phyloP scores from a whole-genome alignment of 441 rosid species.

The Melianthus villosus region DNA sequence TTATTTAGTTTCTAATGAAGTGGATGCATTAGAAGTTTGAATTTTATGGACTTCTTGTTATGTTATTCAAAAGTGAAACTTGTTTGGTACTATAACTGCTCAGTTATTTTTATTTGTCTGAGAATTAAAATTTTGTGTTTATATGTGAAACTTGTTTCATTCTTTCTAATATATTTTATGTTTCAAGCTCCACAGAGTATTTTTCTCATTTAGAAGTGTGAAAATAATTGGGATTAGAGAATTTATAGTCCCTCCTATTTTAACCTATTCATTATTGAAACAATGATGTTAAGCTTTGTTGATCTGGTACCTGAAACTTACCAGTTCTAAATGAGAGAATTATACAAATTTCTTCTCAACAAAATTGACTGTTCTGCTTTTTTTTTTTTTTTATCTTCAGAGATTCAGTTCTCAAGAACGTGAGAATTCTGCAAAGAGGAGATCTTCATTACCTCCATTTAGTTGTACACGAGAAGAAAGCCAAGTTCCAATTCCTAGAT shows the following conservation, averaged over 20 bases:
- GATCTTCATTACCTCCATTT: slow-evolving; percentile 30
- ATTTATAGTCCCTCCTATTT: too few relatives aligned
- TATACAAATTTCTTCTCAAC: background rate
- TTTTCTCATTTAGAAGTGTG: too few relatives aligned
- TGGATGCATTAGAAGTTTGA: background rate
- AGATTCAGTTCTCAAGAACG: slow-evolving; percentile 62
- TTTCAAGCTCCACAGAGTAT: too few relatives aligned
- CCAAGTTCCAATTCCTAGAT: slow-evolving; percentile 37
- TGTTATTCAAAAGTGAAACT: background rate
- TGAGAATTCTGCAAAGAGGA: slow-evolving; percentile 33
- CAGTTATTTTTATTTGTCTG: background rate
- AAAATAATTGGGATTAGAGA: too few relatives aligned
- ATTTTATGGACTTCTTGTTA: background rate
- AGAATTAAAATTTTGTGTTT: too few relatives aligned
- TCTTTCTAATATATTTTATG: too few relatives aligned
- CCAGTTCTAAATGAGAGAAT: too few relatives aligned
- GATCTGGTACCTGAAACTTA: too few relatives aligned
- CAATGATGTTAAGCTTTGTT: too few relatives aligned
- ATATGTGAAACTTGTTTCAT: too few relatives aligned
- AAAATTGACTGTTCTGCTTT: background rate
- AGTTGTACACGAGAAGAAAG: slow-evolving; percentile 43
- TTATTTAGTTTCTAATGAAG: background rate
- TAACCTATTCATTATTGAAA: too few relatives aligned
- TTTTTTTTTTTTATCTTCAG: slow-evolving; percentile 22
- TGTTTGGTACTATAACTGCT: background rate